Conservation (phyloP, 2,329 filamentous ascomycete species). For the Phialophora macrospora region DNA sequence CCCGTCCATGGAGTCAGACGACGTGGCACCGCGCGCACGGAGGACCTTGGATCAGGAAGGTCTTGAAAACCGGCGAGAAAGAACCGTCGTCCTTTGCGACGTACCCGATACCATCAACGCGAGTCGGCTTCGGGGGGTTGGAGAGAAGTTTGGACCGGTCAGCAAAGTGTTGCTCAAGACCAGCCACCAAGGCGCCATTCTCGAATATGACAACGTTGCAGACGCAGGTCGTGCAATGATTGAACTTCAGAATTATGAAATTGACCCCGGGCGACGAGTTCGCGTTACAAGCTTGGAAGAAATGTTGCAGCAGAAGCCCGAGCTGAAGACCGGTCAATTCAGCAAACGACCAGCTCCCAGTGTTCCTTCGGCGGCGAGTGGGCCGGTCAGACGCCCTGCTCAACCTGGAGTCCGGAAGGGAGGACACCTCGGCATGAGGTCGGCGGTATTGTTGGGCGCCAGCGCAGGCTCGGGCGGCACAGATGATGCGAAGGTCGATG, state of each 20-base stretch:
- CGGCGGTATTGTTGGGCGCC: conserved; percentile 15
- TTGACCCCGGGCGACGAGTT: conserved; percentile 50
- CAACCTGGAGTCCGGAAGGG: conserved; percentile 47
- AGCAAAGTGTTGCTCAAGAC: conserved; percentile 79
- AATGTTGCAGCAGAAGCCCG: conserved; percentile 51
- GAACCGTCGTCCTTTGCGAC: conserved; percentile 81
- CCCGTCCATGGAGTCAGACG: conserved; percentile 19
- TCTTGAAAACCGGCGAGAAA: conserved; percentile 58
- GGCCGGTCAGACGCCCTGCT: conserved; percentile 52
- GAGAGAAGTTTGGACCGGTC: conserved; percentile 72
- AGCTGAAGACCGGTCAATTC: conserved; percentile 49
- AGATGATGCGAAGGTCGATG: neutral
- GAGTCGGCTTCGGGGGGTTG: conserved; percentile 74
- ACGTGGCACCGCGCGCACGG: conserved; percentile 25
- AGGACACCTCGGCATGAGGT: conserved; percentile 34
- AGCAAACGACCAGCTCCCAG: conserved; percentile 49
- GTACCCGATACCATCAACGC: conserved; percentile 93
- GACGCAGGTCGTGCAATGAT: conserved; percentile 67
- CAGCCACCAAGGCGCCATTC: conserved; percentile 79
- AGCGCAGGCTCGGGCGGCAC: conserved; percentile 28
- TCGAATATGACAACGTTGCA: conserved; percentile 76
- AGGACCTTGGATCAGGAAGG: conserved; percentile 36
- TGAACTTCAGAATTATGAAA: conserved; percentile 54
- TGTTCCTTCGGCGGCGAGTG: conserved; percentile 38
- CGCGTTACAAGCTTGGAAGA: conserved; percentile 59